These are phyloP conservation scores for Candida odintsovae DNA, from an alignment of 805 yeast genomes.

Conservation along the genomic window DNA sequence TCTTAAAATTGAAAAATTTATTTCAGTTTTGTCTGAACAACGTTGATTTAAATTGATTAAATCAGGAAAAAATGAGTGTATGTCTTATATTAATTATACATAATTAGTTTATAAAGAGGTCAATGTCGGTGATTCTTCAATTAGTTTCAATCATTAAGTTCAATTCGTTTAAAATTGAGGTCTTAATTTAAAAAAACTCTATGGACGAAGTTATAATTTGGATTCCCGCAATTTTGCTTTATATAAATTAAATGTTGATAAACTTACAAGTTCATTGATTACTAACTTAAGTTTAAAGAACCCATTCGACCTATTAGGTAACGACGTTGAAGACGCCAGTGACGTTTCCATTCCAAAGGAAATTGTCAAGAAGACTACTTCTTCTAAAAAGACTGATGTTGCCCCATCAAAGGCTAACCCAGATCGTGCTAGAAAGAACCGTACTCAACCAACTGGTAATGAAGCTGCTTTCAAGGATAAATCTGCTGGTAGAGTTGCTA, in stretches of 20 bases:
- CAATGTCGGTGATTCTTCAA: neutral
- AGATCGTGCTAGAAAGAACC: slow-evolving; percentile 68
- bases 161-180: neutral
- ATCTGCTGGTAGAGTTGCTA: slow-evolving; percentile 60
- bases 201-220: too few species aligned
- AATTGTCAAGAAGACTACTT: slow-evolving; percentile 73
- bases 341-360: slow-evolving; percentile 56
- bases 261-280: neutral
- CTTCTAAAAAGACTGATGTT: slow-evolving; percentile 81
- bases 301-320: slow-evolving; percentile 77
- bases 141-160: neutral
- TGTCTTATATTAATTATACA: slow-evolving; percentile 1
- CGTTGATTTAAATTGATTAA: neutral
- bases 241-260: too few species aligned
- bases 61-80: slow-evolving; percentile 13
- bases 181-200: too few species aligned
- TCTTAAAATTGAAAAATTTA: slow-evolving; percentile 11
- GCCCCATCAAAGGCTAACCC: slow-evolving; percentile 81
- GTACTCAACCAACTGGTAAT: slow-evolving; percentile 72
- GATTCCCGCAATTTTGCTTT: too few species aligned
- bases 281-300: slow-evolving; percentile 39
- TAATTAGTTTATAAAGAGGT: neutral
- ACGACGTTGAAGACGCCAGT: slow-evolving; percentile 77
- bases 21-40: neutral
- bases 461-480: slow-evolving; percentile 80